A percentile compares a stretch with the other conserved stretches of the same genome.
Evolutionary conservation across 257 asterid genomes (phyloP).

Genomic region (Voacanga thouarsii): DNA sequence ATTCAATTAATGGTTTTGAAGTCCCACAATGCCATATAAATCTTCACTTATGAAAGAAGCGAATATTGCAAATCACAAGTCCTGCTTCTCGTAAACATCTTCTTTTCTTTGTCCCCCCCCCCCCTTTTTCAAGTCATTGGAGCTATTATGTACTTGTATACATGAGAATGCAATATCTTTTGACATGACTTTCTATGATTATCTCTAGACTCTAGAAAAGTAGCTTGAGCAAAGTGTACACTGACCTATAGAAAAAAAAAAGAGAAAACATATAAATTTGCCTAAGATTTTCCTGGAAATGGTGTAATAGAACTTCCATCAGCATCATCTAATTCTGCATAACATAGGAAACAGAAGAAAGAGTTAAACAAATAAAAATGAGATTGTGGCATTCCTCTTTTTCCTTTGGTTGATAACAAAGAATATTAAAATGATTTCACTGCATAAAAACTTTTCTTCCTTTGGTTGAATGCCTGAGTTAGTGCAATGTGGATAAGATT

Average conservation of each 20-base stretch:
- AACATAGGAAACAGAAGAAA: background rate
- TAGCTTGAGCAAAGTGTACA: background rate
- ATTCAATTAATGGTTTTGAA: background rate
- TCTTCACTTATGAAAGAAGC: too few relatives aligned
- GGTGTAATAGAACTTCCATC: too few relatives aligned
- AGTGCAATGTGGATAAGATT: background rate
- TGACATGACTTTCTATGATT: background rate
- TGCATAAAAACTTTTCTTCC: background rate
- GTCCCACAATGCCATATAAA: background rate
- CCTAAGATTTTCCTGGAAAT: background rate
- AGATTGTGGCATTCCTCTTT: background rate
- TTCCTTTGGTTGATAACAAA: background rate
- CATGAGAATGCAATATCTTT: background rate
- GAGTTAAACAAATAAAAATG: background rate
- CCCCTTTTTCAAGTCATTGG: too few relatives aligned
- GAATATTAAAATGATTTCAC: background rate
- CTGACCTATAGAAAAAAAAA: too few relatives aligned
- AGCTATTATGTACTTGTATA: background rate
- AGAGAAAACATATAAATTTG: background rate
- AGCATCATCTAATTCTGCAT: background rate
- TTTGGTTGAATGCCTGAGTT: background rate
- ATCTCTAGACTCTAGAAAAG: background rate
- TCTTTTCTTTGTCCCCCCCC: too few relatives aligned
- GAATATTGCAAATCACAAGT: background rate
- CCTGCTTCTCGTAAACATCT: background rate